A percentile compares a stretch with the other conserved stretches of the same genome.
Conservation (phyloP, 192 early-diverging fungal species). For the Cladochytrium replicatum region DNA sequence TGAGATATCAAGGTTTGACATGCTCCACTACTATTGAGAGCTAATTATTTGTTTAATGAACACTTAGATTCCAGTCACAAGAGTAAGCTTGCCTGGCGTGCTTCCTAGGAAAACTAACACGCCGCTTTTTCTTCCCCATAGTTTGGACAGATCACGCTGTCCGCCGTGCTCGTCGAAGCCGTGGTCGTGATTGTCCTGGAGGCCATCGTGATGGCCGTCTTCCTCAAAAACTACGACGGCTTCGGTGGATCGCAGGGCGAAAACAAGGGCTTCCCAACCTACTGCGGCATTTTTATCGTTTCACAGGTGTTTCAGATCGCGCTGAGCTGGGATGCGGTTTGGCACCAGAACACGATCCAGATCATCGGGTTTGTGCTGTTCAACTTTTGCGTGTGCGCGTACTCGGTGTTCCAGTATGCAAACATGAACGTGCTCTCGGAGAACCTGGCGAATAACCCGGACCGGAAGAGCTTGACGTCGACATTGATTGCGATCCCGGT, state of each 20-base stretch:
- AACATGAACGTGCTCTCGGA: slow-evolving; percentile 36
- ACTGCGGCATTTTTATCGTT: slow-evolving; percentile 78
- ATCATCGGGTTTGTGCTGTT: slow-evolving; percentile 64
- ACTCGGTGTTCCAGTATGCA: slow-evolving; percentile 58
- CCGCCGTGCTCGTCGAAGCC: slow-evolving; percentile 38
- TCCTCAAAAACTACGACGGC: slow-evolving; percentile 23
- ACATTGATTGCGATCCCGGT: neutral
- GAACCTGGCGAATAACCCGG: slow-evolving; percentile 6
- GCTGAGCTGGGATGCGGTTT: slow-evolving; percentile 80
- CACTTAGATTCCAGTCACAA: too few species aligned
- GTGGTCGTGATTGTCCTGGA: slow-evolving; percentile 44
- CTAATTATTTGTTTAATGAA: too few species aligned
- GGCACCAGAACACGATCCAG: slow-evolving; percentile 88
- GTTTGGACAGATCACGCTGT: slow-evolving; percentile 26
- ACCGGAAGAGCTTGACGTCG: neutral
- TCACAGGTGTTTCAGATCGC: slow-evolving; percentile 77
- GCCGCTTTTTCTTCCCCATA: too few species aligned
- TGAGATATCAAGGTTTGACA: too few species aligned
- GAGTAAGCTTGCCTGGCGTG: too few species aligned
- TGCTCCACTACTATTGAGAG: too few species aligned
- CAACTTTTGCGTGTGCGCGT: slow-evolving; percentile 54
- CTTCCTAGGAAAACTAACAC: too few species aligned
- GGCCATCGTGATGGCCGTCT: slow-evolving; percentile 38
- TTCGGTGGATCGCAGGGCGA: slow-evolving; percentile 5
- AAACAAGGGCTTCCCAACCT: slow-evolving; percentile 61